These are phyloP conservation scores for Pichia kudriavzevii DNA, from an alignment of 1,139 yeast genomes.

Conservation along the genomic window DNA sequence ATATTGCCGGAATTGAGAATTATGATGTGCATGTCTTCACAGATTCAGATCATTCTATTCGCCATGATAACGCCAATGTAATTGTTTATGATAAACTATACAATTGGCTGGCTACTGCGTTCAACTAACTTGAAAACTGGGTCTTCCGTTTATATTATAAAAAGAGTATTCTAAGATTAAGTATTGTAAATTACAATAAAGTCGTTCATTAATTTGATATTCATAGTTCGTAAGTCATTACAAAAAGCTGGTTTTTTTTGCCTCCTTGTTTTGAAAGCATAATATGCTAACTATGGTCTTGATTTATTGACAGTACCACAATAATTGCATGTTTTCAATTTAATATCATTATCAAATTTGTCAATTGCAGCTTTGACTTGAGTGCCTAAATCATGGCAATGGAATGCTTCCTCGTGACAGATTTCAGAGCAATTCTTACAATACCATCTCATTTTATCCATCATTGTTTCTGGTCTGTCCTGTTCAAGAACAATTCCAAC, in stretches of 20 bases:
- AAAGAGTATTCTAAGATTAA: too few relatives aligned
- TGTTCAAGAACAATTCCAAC: slow-evolving; percentile 94
- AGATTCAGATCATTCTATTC: slow-evolving; percentile 83
- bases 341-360: slow-evolving; percentile 55
- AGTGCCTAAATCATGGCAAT: slow-evolving; percentile 77
- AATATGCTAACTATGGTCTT: slow-evolving; percentile 35
- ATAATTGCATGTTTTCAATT: slow-evolving; percentile 60
- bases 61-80: slow-evolving; percentile 68
- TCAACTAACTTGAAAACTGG: slow-evolving; percentile 23
- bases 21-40: slow-evolving; percentile 90
- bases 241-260: background rate
- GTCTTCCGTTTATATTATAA: background rate
- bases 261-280: too few relatives aligned
- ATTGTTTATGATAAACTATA: slow-evolving; percentile 70
- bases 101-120: slow-evolving; percentile 68
- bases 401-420: slow-evolving; percentile 64
- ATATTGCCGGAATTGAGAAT: slow-evolving; percentile 57
- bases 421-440: slow-evolving; percentile 60
- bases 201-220: background rate
- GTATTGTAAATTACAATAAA: too few relatives aligned
- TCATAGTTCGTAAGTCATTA: background rate
- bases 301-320: slow-evolving; percentile 71
- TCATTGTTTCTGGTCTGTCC: slow-evolving; percentile 66
- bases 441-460: slow-evolving; percentile 59
- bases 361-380: slow-evolving; percentile 82